Evolutionary conservation across 2,329 filamentous ascomycete species (phyloP), one percentile per base, ranked within the genome.

Genomic region (Colletotrichum cereale): DNA sequence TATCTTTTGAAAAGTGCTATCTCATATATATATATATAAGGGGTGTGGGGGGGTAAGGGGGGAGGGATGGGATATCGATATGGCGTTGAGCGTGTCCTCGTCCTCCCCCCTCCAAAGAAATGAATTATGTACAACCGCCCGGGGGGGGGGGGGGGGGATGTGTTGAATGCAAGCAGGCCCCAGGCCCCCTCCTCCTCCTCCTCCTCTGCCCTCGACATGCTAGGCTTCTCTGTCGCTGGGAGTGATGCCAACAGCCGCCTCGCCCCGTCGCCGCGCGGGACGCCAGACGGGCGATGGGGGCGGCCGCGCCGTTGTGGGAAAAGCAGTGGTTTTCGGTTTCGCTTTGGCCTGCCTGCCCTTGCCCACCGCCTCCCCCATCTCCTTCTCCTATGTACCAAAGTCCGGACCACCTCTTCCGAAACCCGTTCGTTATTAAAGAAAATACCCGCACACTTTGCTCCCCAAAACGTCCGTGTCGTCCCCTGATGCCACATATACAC

Each of bases 121-220:
- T 62, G 61, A 66, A 72, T 62, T 72, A 72, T 72, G 26, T 72
- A 72, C 70, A 70, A 11, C 61, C 53, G 48, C 24, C 10, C 24
- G 29, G 50, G 50, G 40, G 21, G 42, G 42, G 63, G 52, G 56
- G 14, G 44, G 24, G 55, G 21, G 48, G 21, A 36, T 50, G 34
- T 48, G 63, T 50, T 7, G 29, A 48, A 36, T 26, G 21, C 58
- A 62, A 62, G 11, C n/a, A 24, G 21, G 42, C 42, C 42, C 40
- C 16, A 16, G 8, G 7, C 5, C 40, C 18, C 14, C 14, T 6
- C 14, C 38, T 6, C 38, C 38, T 18, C 14, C 1, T 31, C 42
- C 16, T 47, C 50, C 11, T 36, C 31, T 21, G 16, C 31, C n/a
- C 21, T 36, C 29, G 31, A 55, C 21, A 11, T 11, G 11, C n/a